These are phyloP conservation scores for Aspergillus sclerotialis DNA, from an alignment of 2,329 filamentous ascomycete species.

Conservation along the genomic window DNA sequence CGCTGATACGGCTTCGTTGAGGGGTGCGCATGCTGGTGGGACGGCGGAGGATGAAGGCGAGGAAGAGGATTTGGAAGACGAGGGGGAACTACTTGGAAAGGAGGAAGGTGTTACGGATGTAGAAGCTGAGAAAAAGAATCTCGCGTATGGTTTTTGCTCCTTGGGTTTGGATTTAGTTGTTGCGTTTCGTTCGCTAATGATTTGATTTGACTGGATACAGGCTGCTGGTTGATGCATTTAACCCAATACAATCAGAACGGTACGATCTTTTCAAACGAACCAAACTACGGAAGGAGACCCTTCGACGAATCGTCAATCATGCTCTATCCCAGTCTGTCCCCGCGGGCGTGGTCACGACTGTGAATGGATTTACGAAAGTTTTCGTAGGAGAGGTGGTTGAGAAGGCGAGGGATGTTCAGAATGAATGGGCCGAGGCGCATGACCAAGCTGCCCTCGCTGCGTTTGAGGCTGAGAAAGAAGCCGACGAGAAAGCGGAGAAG, in stretches of 20 bases:
- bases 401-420: slow-evolving; percentile 56
- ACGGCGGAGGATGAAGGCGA: slow-evolving; percentile 41
- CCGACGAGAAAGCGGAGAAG: slow-evolving; percentile 37
- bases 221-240: slow-evolving; percentile 42
- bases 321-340: slow-evolving; percentile 62
- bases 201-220: slow-evolving; percentile 17
- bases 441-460: slow-evolving; percentile 48
- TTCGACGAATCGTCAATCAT: slow-evolving; percentile 56
- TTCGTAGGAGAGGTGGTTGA: slow-evolving; percentile 62
- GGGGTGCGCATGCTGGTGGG: slow-evolving; percentile 21
- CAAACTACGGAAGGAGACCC: slow-evolving; percentile 44
- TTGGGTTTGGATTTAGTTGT: slow-evolving; percentile 2
- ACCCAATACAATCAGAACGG: slow-evolving; percentile 40
- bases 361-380: slow-evolving; percentile 59
- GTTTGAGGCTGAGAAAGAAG: slow-evolving; percentile 51
- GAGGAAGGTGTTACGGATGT: slow-evolving; percentile 42
- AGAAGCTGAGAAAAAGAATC: slow-evolving; percentile 46
- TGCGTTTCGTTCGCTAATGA: too few relatives aligned
- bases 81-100: slow-evolving; percentile 38
- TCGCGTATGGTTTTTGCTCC: slow-evolving; percentile 32
- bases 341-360: slow-evolving; percentile 55
- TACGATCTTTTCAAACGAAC: slow-evolving; percentile 45
- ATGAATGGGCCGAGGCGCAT: slow-evolving; percentile 43
- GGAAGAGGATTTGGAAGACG: slow-evolving; percentile 44
- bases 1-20: slow-evolving; percentile 24